These are phyloP conservation scores for Claviceps monticola DNA, from an alignment of 2,329 filamentous ascomycete genomes.

Conservation along the genomic window DNA sequence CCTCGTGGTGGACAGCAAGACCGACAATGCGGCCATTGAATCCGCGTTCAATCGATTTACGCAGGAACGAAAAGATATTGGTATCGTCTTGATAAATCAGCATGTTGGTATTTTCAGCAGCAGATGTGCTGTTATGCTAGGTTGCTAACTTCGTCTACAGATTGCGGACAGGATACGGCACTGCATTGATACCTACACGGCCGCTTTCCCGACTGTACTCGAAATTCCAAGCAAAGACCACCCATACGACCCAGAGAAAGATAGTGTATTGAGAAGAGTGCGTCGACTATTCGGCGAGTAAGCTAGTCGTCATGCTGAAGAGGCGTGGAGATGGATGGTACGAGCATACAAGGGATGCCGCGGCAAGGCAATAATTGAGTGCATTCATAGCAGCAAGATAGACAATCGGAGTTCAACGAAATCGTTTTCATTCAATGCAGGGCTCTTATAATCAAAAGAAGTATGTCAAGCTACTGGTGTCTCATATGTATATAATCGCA, in stretches of 20 bases:
- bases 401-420: neutral
- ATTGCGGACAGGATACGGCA: slow-evolving; percentile 88
- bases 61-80: slow-evolving; percentile 84
- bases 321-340: neutral
- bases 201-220: slow-evolving; percentile 88
- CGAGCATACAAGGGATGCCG: neutral
- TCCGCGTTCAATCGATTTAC: slow-evolving; percentile 83
- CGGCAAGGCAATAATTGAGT: neutral
- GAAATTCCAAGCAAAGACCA: slow-evolving; percentile 99
- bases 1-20: slow-evolving; percentile 89
- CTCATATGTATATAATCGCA: neutral
- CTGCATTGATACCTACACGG: slow-evolving; percentile 79
- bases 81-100: slow-evolving; percentile 93
- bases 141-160: slow-evolving; percentile 29
- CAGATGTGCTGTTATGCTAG: neutral
- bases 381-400: neutral
- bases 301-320: slow-evolving; percentile 3
- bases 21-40: slow-evolving; percentile 77
- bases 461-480: neutral
- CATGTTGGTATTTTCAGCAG: slow-evolving; percentile 47
- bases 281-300: slow-evolving; percentile 55
- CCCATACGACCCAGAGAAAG: slow-evolving; percentile 97
- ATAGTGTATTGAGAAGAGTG: slow-evolving; percentile 87
- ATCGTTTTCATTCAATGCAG: neutral
- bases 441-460: neutral